These are phyloP conservation scores for Wallacemonas sp. DNA, from an alignment of 208 protist genomes.

Conservation along the genomic window DNA sequence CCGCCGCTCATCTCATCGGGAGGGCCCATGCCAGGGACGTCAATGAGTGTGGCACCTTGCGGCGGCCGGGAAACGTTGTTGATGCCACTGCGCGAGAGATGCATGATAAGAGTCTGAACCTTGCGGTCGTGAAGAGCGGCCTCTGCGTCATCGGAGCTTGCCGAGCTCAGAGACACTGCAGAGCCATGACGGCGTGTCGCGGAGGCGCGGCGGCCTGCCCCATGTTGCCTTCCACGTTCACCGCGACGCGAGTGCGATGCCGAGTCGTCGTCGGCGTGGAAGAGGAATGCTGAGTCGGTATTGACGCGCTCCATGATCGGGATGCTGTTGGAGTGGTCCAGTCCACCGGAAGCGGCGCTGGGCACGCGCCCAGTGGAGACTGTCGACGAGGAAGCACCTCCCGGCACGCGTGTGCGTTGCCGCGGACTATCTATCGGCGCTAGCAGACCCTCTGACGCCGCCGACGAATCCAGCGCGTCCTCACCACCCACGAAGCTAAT, in stretches of 20 bases:
- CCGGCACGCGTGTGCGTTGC: background rate
- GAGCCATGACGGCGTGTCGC: background rate
- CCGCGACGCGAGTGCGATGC: background rate
- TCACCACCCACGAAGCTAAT: constrained; percentile 10
- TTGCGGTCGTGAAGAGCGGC: constrained; percentile 5
- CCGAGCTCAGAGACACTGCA: background rate
- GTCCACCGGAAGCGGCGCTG: background rate
- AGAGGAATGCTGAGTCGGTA: background rate
- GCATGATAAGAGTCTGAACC: background rate
- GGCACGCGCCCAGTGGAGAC: constrained; percentile 10
- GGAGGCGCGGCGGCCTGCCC: background rate
- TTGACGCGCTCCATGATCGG: constrained; percentile 2
- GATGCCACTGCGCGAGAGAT: constrained; percentile 3
- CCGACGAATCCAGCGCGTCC: background rate
- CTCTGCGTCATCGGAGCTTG: background rate
- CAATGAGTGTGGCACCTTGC: background rate
- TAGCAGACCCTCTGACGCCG: background rate
- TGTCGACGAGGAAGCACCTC: constrained; percentile 14
- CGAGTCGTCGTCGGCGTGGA: background rate
- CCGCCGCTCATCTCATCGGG: too few species aligned
- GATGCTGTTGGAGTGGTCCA: background rate
- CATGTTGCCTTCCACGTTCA: background rate
- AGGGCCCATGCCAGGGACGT: background rate
- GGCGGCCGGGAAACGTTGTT: background rate
- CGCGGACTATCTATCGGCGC: background rate